phyloP scores from a whole-genome alignment of 352 stramenopile genomes.

The Nothophytophthora sp. region DNA sequence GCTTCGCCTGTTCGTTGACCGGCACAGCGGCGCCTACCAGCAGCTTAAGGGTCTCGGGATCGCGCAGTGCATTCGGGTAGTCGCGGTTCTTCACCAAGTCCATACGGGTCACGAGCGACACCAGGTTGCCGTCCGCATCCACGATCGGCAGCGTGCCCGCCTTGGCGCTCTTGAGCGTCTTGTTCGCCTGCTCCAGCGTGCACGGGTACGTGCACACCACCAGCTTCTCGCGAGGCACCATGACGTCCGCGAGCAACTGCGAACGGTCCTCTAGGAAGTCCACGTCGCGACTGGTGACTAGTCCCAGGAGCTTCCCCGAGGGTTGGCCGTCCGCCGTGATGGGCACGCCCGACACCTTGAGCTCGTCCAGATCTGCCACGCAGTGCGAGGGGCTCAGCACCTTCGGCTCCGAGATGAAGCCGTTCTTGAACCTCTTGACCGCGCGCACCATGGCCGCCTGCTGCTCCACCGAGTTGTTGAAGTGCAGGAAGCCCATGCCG shows the following conservation, averaged over 20 bases:
- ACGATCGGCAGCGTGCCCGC: conserved; percentile 99
- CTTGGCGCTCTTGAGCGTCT: conserved; percentile 96
- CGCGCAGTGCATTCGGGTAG: conserved; percentile 94
- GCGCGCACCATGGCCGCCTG: conserved; percentile 90
- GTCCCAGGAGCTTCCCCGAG: conserved; percentile 95
- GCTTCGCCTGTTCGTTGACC: conserved; percentile 92
- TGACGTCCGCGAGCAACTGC: conserved; percentile 62
- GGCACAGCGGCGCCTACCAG: conserved; percentile 96
- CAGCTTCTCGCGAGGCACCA: conserved; percentile 82
- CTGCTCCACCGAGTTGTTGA: conserved; percentile 96
- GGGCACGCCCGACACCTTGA: conserved; percentile 97
- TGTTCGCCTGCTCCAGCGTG: conserved; percentile 95
- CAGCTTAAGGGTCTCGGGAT: conserved; percentile 93
- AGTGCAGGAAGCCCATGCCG: conserved; percentile 98
- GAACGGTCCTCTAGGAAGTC: conserved; percentile 95
- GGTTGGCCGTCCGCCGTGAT: conserved; percentile 97
- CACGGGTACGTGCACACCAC: conserved; percentile 93
- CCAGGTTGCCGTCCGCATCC: conserved; percentile 94
- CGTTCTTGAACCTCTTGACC: conserved; percentile 99
- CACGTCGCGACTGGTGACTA: conserved; percentile 98
- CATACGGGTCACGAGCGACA: conserved; percentile 96
- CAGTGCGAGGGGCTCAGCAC: conserved; percentile 93
- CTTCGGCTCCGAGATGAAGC: conserved; percentile 98
- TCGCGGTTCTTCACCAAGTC: conserved; percentile 97
- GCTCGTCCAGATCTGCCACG: conserved; percentile 91